Conservation (phyloP, 1,284 basidiomycete genomes). For the Stygiomarasmius scandens region DNA sequence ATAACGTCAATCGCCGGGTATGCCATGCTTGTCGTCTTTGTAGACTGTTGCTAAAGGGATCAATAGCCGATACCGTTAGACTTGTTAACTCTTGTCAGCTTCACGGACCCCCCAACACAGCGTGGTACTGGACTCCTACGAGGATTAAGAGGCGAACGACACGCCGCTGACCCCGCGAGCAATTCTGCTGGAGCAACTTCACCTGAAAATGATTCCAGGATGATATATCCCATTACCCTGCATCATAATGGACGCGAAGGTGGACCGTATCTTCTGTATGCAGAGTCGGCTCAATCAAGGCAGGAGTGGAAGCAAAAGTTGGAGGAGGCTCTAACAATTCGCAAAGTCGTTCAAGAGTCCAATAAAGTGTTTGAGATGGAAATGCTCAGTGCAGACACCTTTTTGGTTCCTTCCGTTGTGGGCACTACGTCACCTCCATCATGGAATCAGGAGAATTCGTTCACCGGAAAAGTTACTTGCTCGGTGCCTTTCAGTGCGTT, state of each 20-base stretch:
- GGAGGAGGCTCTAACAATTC: slow-evolving; percentile 84
- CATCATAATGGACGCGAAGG: slow-evolving; percentile 84
- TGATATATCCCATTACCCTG: slow-evolving; percentile 83
- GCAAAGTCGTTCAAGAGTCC: slow-evolving; percentile 86
- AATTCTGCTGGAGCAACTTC: no score
- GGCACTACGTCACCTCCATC: slow-evolving; percentile 35
- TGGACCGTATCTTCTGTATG: slow-evolving; percentile 84
- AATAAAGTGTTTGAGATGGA: slow-evolving; percentile 93
- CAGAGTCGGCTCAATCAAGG: slow-evolving; percentile 76
- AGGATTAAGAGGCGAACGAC: slow-evolving; percentile 45
- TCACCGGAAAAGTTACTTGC: slow-evolving; percentile 91
- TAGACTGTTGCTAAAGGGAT: no score
- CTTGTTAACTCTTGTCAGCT: slow-evolving; percentile 79
- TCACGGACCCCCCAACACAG: slow-evolving; percentile 73
- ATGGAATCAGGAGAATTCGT: slow-evolving; percentile 66
- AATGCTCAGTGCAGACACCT: slow-evolving; percentile 84
- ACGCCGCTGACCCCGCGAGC: slow-evolving; percentile 27
- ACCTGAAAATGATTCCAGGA: slow-evolving; percentile 58
- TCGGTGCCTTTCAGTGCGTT: slow-evolving; percentile 89
- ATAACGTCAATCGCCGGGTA: slow-evolving; percentile 80
- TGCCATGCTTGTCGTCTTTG: slow-evolving; percentile 24
- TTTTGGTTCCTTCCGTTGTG: slow-evolving; percentile 69
- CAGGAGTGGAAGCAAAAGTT: slow-evolving; percentile 89
- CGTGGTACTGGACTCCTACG: slow-evolving; percentile 65
- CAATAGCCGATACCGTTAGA: slow-evolving; percentile 86